phyloP scores from a whole-genome alignment of 352 stramenopile species.

The Stephanocyclus meneghinianus region DNA sequence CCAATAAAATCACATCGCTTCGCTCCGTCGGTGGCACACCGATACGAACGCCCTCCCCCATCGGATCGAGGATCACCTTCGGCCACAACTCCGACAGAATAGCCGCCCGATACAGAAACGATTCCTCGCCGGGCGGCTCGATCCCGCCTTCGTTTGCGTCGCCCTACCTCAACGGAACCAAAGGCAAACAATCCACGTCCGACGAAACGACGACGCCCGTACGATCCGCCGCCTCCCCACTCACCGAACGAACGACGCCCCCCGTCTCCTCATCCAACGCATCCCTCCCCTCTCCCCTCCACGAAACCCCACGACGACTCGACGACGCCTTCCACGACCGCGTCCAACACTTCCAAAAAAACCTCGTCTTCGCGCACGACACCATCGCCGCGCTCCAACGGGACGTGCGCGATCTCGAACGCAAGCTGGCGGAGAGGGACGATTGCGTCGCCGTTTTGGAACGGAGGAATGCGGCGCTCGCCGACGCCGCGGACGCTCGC shows the following conservation, averaged over 20 bases:
- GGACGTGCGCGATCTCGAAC: slow-evolving; percentile 29
- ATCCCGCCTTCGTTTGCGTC: neutral
- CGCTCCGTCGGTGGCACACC: neutral
- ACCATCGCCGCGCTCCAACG: slow-evolving; percentile 38
- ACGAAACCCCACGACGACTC: neutral
- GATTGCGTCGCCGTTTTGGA: slow-evolving; percentile 38
- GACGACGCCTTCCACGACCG: slow-evolving; percentile 19
- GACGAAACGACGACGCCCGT: neutral
- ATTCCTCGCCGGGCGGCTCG: neutral
- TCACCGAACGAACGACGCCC: neutral
- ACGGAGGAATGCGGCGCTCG: slow-evolving; percentile 23
- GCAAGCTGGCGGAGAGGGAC: slow-evolving; percentile 41
- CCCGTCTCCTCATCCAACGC: neutral
- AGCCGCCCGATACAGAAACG: neutral
- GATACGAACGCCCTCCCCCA: slow-evolving; percentile 11
- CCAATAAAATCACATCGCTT: neutral
- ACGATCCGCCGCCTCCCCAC: neutral
- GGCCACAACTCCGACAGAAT: neutral
- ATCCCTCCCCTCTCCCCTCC: neutral
- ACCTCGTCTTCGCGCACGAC: slow-evolving; percentile 36
- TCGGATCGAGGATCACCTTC: slow-evolving; percentile 12
- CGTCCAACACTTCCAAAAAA: slow-evolving; percentile 41
- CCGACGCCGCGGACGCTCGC: slow-evolving; percentile 9
- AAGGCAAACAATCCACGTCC: neutral
- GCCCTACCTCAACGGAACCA: neutral